Base-by-base conservation (phyloP, 306 rosid genomes). In the Castanea sativa region DNA sequence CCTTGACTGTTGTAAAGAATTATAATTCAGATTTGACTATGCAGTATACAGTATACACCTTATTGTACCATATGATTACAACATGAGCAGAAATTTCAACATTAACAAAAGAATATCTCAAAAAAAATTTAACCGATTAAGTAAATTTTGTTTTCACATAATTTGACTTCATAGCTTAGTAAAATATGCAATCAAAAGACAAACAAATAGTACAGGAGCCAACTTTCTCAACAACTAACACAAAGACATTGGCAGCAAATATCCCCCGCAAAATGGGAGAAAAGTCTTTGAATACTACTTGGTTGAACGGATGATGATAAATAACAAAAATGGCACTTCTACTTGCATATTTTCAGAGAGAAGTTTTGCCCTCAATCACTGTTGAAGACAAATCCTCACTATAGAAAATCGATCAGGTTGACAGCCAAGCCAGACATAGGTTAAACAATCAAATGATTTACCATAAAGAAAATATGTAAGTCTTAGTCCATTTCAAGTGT, bases 401-500 rank as follows among this genome's bases (percentile, higher is more conserved):
- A 5, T 12, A 13, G n/a, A 68, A 45, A n/a, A 68, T 25, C 52
- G 1, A 33, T 68, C 27, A 29, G 8, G n/a, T 68, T 33, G 12
- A n/a, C 25, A 19, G 35, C 4, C 25, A 30, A 68, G 27, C 72
- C 49, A 35, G 25, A 35, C 52, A 15, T 29, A 7, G 25, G 25
- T 16, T 10, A 32, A 35, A 19, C 45, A 68, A 68, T 35, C 27
- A 68, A 68, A 35, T 68, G 72, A 68, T 67, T 69, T 85, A 85
- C 99, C 97, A 87, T 89, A 84, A 87, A 92, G 88, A 92, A 94
- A 61, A 85, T 75, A 15, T 49, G 73, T 57, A 29, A 9, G 52
- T 35, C 52, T 80, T 64, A 55, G 35, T 38, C 38, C 18, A n/a
- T 56, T 33, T 60, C 68, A 78, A 71, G 76, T 7, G 83, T 64